These are phyloP conservation scores for Porphyra umbilicalis DNA, from an alignment of 31 red algal genomes.

Conservation along the genomic window DNA sequence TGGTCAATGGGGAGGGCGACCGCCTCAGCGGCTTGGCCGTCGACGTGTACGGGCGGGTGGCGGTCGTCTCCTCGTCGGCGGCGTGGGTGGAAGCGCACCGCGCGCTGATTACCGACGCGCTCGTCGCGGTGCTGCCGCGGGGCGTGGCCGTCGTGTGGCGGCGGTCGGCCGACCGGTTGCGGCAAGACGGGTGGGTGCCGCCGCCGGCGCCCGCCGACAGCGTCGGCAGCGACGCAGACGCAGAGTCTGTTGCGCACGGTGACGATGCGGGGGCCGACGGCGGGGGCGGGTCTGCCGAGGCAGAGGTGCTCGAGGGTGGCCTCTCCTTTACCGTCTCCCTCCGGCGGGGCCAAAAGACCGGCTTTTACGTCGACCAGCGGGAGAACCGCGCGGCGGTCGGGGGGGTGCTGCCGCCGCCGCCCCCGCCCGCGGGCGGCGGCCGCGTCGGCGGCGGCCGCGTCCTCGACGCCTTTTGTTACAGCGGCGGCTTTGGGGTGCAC, in stretches of 20 bases:
- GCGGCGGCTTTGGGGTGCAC: slow-evolving; percentile 58
- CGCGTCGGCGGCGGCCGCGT: slow-evolving; percentile 7
- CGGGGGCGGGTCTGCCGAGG: not conserved
- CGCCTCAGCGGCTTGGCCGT: slow-evolving; percentile 34
- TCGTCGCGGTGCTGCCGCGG: slow-evolving; percentile 1
- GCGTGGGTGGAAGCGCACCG: slow-evolving; percentile 31
- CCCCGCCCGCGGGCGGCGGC: too few species aligned
- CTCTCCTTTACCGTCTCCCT: slow-evolving; percentile 9
- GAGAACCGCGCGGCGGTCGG: slow-evolving; percentile 38
- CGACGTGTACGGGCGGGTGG: slow-evolving; percentile 4
- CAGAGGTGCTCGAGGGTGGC: slow-evolving; percentile 15
- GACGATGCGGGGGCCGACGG: not conserved
- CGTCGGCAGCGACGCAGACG: not conserved
- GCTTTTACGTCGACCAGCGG: slow-evolving; percentile 65
- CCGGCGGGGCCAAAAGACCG: slow-evolving; percentile 54
- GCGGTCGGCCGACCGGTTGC: slow-evolving; percentile 16
- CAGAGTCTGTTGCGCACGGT: not conserved
- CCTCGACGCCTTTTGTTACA: slow-evolving; percentile 65
- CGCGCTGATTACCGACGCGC: slow-evolving; percentile 2
- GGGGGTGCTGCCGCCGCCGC: not conserved
- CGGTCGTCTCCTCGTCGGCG: slow-evolving; percentile 26
- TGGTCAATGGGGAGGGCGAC: slow-evolving; percentile 61
- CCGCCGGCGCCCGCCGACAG: not conserved
- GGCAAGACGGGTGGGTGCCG: slow-evolving; percentile 21
- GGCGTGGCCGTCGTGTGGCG: slow-evolving; percentile 19